Base-by-base conservation (phyloP, 495 filamentous ascomycete genomes). In the Penicillium tannophilum region DNA sequence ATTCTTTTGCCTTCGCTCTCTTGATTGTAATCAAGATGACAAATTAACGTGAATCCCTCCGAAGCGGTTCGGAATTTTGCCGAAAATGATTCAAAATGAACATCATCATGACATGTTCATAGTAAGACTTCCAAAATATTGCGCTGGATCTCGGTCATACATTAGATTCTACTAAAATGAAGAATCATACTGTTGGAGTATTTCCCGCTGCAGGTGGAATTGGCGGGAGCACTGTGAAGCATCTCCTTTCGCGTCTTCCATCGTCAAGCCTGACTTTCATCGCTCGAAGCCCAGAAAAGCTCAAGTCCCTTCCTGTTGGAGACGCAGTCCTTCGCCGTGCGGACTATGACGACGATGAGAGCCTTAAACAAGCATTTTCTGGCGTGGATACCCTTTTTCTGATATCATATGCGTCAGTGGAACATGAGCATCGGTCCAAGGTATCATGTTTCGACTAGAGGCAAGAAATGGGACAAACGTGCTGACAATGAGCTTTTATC, bases 221-320 rank as follows among this genome's bases (percentile, higher is more conserved):
- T 33, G 31, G 31, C 3, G 31, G 31, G 11, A 11, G 31, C 11
- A 33, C 31, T 33, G 31, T 11, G 11, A 33, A 33, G 31, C 77
- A 79, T 55, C 69, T 80, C 17, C 59, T 75, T 6, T 60, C 61
- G 20, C 60, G 64, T 4, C 56, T 77, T 7, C 69, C 69, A 17
- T 42, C 70, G 7, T 55, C 61, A 26, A 47, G 69, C 3, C 55
- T 78, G 23, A 58, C 71, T 10, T 66, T 80, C 46, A 69, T 79
- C 59, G 71, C 63, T 55, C 72, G 78, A 0, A 44, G 71, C 35
- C 78, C 73, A 3, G 70, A 70, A 2, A 77, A 75, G 30, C 58
- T 74, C 3, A 33, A 36, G 4, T 20, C 45, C 10, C 59, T 65
- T 41, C 31, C 52, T 16, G 7, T 55, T 12, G 48, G 55, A 12